phyloP scores from a whole-genome alignment of 108 stramenopile genomes.

The Stephanodiscus triporus region DNA sequence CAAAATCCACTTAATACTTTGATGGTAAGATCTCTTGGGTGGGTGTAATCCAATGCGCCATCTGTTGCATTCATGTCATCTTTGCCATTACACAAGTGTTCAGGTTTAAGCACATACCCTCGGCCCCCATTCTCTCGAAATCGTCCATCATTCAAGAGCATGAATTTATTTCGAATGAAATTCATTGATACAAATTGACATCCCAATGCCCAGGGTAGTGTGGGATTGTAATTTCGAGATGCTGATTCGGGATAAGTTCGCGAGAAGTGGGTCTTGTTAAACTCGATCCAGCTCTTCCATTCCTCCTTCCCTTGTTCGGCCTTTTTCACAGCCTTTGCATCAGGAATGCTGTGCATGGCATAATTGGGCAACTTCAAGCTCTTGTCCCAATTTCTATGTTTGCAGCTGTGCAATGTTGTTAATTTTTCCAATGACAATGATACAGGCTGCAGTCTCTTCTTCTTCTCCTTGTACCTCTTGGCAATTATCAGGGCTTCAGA shows the following conservation, averaged over 20 bases:
- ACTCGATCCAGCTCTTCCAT: slow-evolving; percentile 48
- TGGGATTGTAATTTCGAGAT: slow-evolving; percentile 84
- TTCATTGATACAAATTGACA: slow-evolving; percentile 94
- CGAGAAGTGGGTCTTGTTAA: slow-evolving; percentile 71
- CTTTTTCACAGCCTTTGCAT: slow-evolving; percentile 48
- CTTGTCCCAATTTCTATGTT: slow-evolving; percentile 65
- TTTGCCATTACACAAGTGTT: slow-evolving; percentile 42
- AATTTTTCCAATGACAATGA: slow-evolving; percentile 59
- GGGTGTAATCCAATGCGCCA: slow-evolving; percentile 37
- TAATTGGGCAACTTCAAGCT: slow-evolving; percentile 60
- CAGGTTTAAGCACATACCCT: slow-evolving; percentile 96
- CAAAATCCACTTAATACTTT: slow-evolving; percentile 72
- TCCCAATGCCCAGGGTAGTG: slow-evolving; percentile 86
- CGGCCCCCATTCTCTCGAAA: slow-evolving; percentile 90
- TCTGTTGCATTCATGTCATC: slow-evolving; percentile 25
- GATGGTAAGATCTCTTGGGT: slow-evolving; percentile 59
- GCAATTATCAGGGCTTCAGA: slow-evolving; percentile 57
- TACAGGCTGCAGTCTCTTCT: slow-evolving; percentile 52
- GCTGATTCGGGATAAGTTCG: slow-evolving; percentile 81
- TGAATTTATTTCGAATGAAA: slow-evolving; percentile 75
- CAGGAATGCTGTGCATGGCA: slow-evolving; percentile 71
- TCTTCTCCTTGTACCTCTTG: slow-evolving; percentile 69
- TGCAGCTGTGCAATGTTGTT: slow-evolving; percentile 65
- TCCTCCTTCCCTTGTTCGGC: slow-evolving; percentile 43
- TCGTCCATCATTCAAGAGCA: slow-evolving; percentile 90